Percentiles rank a stretch among this genome's conserved stretches.
phyloP scores from a whole-genome alignment of 306 rosid genomes.

The Styphnolobium japonicum region DNA sequence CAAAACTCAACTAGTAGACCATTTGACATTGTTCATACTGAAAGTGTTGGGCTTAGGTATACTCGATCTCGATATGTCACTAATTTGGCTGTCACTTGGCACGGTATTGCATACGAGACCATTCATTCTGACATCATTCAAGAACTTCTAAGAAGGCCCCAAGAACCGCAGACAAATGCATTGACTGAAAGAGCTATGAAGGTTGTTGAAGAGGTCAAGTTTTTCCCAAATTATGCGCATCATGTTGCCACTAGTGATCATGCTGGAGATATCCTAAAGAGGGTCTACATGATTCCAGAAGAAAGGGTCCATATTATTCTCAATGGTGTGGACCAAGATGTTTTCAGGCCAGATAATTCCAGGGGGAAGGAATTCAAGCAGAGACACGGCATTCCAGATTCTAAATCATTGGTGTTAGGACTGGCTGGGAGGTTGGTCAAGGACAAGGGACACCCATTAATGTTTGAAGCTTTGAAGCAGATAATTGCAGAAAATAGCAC shows the following conservation, averaged over 20 bases:
- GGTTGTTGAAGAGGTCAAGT: constrained; percentile 52
- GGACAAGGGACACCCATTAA: constrained; percentile 76
- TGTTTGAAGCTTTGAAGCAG: constrained; percentile 64
- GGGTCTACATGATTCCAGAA: constrained; percentile 71
- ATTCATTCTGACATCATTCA: constrained; percentile 49
- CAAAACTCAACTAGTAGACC: constrained; percentile 53
- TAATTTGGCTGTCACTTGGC: constrained; percentile 68
- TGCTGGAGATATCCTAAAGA: constrained; percentile 63
- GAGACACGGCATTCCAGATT: constrained; percentile 40
- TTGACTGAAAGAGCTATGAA: constrained; percentile 47
- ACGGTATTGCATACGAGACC: constrained; percentile 54
- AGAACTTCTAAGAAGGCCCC: constrained; percentile 46
- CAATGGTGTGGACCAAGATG: constrained; percentile 65
- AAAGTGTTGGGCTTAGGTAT: constrained; percentile 63
- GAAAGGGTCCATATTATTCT: constrained; percentile 67
- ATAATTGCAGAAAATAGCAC: constrained; percentile 41
- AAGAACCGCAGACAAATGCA: constrained; percentile 44
- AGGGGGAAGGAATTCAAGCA: constrained; percentile 42
- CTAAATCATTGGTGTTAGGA: constrained; percentile 56
- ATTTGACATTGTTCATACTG: constrained; percentile 65
- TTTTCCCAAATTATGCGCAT: constrained; percentile 63
- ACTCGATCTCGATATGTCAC: constrained; percentile 42
- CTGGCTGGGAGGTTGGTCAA: constrained; percentile 70
- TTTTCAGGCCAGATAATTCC: constrained; percentile 53
- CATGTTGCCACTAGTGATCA: constrained; percentile 79